A percentile compares a stretch with the other conserved stretches of the same genome.
Evolutionary conservation across 805 yeast species (phyloP).

Genomic region (Candida sphagnicola): DNA sequence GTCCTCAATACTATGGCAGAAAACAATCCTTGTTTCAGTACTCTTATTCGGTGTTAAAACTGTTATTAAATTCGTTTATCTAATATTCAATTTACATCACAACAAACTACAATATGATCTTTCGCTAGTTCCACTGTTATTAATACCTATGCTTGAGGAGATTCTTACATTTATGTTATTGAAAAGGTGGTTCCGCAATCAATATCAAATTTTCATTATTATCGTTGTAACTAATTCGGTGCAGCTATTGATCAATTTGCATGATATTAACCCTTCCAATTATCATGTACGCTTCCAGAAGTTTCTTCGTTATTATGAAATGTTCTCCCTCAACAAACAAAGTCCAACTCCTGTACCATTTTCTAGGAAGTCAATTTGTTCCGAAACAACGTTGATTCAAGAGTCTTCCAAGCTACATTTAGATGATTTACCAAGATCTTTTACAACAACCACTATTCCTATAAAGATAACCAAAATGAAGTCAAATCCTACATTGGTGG

Average conservation of each 20-base stretch:
- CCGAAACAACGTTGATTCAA: constrained; percentile 1
- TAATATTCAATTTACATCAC: constrained; percentile 3
- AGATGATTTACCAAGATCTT: neutral
- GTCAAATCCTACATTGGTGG: constrained; percentile 25
- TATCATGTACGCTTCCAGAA: constrained; percentile 11
- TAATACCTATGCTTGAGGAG: constrained; percentile 15
- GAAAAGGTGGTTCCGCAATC: constrained; percentile 2
- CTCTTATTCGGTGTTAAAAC: neutral
- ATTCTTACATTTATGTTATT: constrained; percentile 6
- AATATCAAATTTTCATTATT: constrained; percentile 8
- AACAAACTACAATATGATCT: neutral
- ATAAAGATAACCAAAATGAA: constrained; percentile 10
- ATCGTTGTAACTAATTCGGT: constrained; percentile 7
- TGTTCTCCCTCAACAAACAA: constrained; percentile 11
- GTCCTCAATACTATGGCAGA: neutral
- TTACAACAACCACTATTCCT: neutral
- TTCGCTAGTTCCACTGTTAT: constrained; percentile 9
- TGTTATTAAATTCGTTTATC: constrained; percentile 5
- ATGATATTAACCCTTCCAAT: constrained; percentile 5
- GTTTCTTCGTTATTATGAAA: constrained; percentile 13
- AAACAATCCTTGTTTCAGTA: neutral
- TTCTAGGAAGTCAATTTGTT: constrained; percentile 12
- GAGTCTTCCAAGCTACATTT: constrained; percentile 4
- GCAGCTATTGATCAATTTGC: constrained; percentile 1
- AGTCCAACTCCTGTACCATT: constrained; percentile 9